Percentiles rank a stretch among this genome's conserved stretches.
These are phyloP conservation scores for Cyclocybe aegerita DNA, from an alignment of 768 basidiomycete genomes.

Conservation along the genomic window DNA sequence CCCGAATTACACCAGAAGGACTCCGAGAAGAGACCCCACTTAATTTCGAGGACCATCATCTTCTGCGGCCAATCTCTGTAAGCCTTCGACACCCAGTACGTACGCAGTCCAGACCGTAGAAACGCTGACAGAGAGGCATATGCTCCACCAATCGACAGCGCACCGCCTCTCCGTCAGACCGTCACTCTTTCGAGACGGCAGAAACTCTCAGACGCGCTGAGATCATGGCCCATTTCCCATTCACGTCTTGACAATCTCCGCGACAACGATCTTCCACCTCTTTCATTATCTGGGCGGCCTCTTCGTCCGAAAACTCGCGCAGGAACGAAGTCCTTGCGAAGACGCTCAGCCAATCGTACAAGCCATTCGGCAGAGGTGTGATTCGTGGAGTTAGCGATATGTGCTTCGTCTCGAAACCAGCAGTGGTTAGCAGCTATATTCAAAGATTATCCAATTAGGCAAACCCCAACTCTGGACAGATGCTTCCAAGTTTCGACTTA, in stretches of 20 bases:
- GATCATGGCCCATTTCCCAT: constrained; percentile 69
- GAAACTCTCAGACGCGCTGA: constrained; percentile 69
- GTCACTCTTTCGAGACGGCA: constrained; percentile 38
- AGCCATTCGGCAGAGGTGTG: constrained; percentile 49
- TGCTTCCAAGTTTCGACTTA: constrained; percentile 22
- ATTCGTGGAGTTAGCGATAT: constrained; percentile 56
- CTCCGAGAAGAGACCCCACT: no score
- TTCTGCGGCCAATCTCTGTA: no score
- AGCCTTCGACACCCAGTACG: no score
- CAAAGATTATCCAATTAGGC: no score
- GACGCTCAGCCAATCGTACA: constrained; percentile 66
- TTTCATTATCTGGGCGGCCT: constrained; percentile 58
- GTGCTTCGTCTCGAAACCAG: constrained; percentile 55
- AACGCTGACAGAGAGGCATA: no score
- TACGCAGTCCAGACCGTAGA: no score
- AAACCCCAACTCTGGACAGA: no score
- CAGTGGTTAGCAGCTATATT: constrained; percentile 49
- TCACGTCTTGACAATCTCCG: constrained; percentile 56
- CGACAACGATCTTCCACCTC: constrained; percentile 58
- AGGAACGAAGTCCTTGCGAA: constrained; percentile 68
- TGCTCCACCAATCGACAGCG: no score
- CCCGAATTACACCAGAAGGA: no score
- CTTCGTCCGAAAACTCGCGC: constrained; percentile 45
- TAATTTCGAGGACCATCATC: no score
- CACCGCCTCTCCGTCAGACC: background rate